Evolutionary conservation across 2,329 filamentous ascomycete genomes (phyloP).

Genomic region (Scolecobasidium constrictum): DNA sequence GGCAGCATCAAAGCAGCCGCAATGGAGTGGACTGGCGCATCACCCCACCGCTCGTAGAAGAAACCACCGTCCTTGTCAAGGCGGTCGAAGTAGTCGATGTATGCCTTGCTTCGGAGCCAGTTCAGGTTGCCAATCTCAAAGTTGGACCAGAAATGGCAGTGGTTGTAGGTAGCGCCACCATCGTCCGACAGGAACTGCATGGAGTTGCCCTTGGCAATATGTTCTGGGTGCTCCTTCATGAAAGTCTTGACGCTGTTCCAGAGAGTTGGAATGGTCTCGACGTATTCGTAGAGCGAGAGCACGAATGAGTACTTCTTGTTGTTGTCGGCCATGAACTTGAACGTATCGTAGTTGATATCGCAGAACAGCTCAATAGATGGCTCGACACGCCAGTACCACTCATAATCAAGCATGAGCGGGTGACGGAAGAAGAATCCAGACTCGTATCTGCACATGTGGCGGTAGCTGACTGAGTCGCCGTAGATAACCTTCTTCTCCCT

Average conservation of each 20-base stretch:
- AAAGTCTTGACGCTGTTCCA: constrained; percentile 96
- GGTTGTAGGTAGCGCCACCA: constrained; percentile 83
- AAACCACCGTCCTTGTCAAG: constrained; percentile 90
- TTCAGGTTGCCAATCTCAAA: constrained; percentile 92
- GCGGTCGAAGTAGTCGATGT: constrained; percentile 80
- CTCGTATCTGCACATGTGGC: constrained; percentile 99
- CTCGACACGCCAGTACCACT: constrained; percentile 99
- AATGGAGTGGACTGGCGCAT: constrained; percentile 97
- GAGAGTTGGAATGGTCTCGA: constrained; percentile 88
- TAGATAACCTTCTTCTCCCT: constrained; percentile 92
- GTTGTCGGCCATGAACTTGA: constrained; percentile 91
- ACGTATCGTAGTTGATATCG: constrained; percentile 90
- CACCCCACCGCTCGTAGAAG: constrained; percentile 98
- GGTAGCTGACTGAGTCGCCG: constrained; percentile 90
- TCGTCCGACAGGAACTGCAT: constrained; percentile 91
- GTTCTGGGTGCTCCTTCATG: constrained; percentile 79
- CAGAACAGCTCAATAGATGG: constrained; percentile 94
- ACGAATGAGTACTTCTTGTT: constrained; percentile 98
- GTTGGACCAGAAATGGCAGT: constrained; percentile 99
- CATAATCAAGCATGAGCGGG: constrained; percentile 84
- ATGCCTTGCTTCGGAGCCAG: constrained; percentile 83
- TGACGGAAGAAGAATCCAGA: constrained; percentile 99
- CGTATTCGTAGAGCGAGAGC: constrained; percentile 90
- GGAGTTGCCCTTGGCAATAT: constrained; percentile 73
- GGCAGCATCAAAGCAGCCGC: constrained; percentile 76